These are phyloP conservation scores for Aaosphaeria pasadenensis DNA, from an alignment of 2,329 filamentous ascomycete genomes.

Conservation along the genomic window DNA sequence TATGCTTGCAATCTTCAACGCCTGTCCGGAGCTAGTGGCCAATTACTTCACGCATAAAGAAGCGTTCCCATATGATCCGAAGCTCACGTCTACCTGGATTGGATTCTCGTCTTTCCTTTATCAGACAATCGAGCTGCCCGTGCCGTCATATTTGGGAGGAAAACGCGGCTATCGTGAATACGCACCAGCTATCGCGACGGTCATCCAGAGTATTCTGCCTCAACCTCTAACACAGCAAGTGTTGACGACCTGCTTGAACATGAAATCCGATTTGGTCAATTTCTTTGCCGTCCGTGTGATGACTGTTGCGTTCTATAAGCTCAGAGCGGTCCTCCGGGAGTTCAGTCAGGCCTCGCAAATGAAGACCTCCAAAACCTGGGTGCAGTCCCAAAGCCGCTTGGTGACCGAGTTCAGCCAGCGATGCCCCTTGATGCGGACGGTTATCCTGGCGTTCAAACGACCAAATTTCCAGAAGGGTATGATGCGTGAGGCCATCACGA, in stretches of 20 bases:
- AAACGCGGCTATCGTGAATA: conserved; percentile 58
- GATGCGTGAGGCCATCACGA: conserved; percentile 74
- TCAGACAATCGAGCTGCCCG: conserved; percentile 69
- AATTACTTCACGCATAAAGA: conserved; percentile 82
- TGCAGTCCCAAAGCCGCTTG: conserved; percentile 64
- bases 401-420: conserved; percentile 72
- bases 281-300: conserved; percentile 83
- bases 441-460: conserved; percentile 70
- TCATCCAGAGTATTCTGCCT: conserved; percentile 85
- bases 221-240: conserved; percentile 77
- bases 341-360: conserved; percentile 50
- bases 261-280: conserved; percentile 73
- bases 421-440: conserved; percentile 77
- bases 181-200: conserved; percentile 74
- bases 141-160: conserved; percentile 71
- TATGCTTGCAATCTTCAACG: conserved; percentile 72
- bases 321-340: conserved; percentile 62
- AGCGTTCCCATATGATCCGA: conserved; percentile 80
- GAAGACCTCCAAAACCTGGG: conserved; percentile 57
- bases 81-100: conserved; percentile 90
- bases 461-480: conserved; percentile 65
- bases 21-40: conserved; percentile 80
- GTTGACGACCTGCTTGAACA: conserved; percentile 73
- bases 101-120: conserved; percentile 89
- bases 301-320: conserved; percentile 74